Percentiles rank a stretch among this genome's conserved stretches.
phyloP scores from a whole-genome alignment of 805 yeast species.

The Teunomyces gatunensis region DNA sequence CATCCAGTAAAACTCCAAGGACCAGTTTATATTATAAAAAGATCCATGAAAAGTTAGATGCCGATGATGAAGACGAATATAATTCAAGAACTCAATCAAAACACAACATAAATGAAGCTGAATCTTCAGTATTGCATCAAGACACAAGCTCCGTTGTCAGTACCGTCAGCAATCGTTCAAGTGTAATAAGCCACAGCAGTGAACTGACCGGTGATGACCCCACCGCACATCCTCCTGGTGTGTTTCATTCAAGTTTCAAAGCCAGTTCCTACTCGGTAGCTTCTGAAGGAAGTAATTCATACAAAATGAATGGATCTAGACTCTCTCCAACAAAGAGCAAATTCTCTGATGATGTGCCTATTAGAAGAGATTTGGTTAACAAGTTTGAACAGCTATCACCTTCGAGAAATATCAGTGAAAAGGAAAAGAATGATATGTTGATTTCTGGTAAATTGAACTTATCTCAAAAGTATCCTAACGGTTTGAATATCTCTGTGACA shows the following conservation, averaged over 20 bases:
- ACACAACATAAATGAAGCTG: neutral
- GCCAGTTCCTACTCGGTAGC: neutral
- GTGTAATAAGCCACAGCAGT: slow-evolving; percentile 17
- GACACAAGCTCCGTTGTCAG: slow-evolving; percentile 19
- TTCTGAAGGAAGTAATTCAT: slow-evolving; percentile 1
- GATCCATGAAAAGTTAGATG: slow-evolving; percentile 22
- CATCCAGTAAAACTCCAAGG: slow-evolving; percentile 12
- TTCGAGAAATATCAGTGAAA: slow-evolving; percentile 11
- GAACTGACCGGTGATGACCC: neutral
- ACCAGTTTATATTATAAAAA: slow-evolving; percentile 32
- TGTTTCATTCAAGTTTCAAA: neutral
- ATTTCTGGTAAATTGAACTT: slow-evolving; percentile 10
- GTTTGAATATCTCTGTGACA: slow-evolving; percentile 23
- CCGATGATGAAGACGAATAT: slow-evolving; percentile 6
- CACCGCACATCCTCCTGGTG: neutral
- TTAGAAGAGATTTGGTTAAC: slow-evolving; percentile 26
- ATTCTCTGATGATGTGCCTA: slow-evolving; percentile 19
- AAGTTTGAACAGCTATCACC: slow-evolving; percentile 14
- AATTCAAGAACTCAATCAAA: neutral
- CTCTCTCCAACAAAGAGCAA: slow-evolving; percentile 15
- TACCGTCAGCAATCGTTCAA: slow-evolving; percentile 25
- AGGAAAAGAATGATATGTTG: slow-evolving; percentile 16
- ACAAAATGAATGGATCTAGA: slow-evolving; percentile 15
- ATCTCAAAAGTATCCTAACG: slow-evolving; percentile 15
- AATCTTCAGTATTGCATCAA: neutral